Base-by-base conservation (phyloP, 2,329 filamentous ascomycete genomes). In the Alternaria hordeiaustralica region DNA sequence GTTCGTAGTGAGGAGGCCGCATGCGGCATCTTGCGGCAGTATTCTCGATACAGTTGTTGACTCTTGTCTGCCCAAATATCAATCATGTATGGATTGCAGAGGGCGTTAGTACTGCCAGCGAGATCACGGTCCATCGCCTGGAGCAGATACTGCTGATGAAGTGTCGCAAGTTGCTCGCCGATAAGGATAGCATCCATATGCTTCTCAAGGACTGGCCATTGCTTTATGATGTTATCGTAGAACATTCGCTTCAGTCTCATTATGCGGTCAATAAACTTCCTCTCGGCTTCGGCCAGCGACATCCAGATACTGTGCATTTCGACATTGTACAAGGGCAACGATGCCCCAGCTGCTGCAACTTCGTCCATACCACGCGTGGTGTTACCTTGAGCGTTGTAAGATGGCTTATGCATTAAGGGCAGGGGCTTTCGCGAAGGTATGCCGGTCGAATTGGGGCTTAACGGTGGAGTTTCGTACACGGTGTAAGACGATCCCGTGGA, bases 201-300 rank as follows among this genome's bases (percentile, higher is more conserved):
- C 13, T 70, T 67, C 44, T 71, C 70, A 4, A 76, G 60, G 13
- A 66, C 36, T 8, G 76, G 75, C 75, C 75, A 78, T 60, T 75
- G 63, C 12, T 56, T 63, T 28, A 71, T 50, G 13, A 77, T 49
- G 12, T 71, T 70, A 23, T 74, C 65, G 55, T 75, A 73, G 58
- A 78, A 77, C 60, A 69, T 67, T 8, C 65, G 70, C 12, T 67
- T 68, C 18, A 78, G 69, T 25, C 65, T 72, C 2, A 54, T 63
- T 63, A 77, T 67, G 13, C 67, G 68, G 2, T 75, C 73, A 23
- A 76, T 64, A 47, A 71, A 75, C 6, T 65, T 71, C 21, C 65
- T 66, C 49, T 77, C 75, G 2, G 70, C 64, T 9, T 68, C 58
- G 4, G 74, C 43, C 7, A 78, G 58, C 2, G 64, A 65, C 9